Conservation (phyloP, 2,329 filamentous ascomycete species). For the Colletotrichum orchidophilum region DNA sequence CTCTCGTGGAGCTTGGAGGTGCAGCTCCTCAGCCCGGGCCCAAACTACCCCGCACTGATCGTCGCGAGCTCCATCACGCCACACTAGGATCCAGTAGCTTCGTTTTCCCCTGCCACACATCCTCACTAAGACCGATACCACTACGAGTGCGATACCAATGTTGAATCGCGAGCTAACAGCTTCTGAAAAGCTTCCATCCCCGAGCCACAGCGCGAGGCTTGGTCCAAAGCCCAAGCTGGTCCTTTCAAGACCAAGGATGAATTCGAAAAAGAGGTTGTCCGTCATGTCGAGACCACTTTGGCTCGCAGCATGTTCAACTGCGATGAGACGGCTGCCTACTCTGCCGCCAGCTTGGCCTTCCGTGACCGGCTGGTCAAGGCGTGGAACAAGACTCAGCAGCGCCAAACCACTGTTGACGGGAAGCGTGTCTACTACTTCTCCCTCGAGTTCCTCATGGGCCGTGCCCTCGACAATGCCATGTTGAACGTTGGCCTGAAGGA, state of each 20-base stretch:
- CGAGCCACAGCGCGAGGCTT: slow-evolving; percentile 86
- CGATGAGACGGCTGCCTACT: slow-evolving; percentile 92
- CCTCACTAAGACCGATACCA: background rate
- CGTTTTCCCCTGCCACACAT: background rate
- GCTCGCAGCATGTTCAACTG: slow-evolving; percentile 98
- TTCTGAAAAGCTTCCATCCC: slow-evolving; percentile 75
- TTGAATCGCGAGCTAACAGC: slow-evolving; percentile 1
- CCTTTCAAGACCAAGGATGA: slow-evolving; percentile 83
- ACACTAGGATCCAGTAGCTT: slow-evolving; percentile 21
- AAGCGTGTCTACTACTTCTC: slow-evolving; percentile 98
- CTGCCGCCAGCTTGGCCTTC: slow-evolving; percentile 90
- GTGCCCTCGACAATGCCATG: slow-evolving; percentile 98
- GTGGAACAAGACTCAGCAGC: slow-evolving; percentile 98
- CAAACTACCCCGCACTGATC: slow-evolving; percentile 40
- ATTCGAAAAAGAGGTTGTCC: slow-evolving; percentile 87
- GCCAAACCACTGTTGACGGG: slow-evolving; percentile 87
- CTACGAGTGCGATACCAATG: background rate
- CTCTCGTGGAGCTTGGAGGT: slow-evolving; percentile 28
- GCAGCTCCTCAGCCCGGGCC: slow-evolving; percentile 34
- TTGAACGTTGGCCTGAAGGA: slow-evolving; percentile 92
- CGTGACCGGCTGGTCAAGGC: slow-evolving; percentile 91
- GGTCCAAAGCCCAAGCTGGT: slow-evolving; percentile 69
- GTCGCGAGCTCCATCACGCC: slow-evolving; percentile 37
- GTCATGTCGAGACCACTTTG: slow-evolving; percentile 95
- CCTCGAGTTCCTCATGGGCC: slow-evolving; percentile 96